Evolutionary conservation across 345 rosid genomes (phyloP), one percentile per base, ranked within the genome.

Genomic region (Mangifera indica): DNA sequence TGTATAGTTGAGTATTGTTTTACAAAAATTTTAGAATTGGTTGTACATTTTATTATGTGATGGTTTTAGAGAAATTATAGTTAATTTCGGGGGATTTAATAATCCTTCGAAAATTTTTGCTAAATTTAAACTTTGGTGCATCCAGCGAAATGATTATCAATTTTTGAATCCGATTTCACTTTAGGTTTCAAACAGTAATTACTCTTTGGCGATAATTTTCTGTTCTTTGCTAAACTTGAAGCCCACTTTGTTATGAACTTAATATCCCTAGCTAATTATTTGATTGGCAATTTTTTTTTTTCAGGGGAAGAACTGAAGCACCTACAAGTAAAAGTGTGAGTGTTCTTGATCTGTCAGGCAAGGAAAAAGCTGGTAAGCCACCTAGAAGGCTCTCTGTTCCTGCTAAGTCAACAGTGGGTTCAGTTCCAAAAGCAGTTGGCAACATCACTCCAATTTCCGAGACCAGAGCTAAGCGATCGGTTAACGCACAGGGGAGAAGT

Each of bases 301-400:
- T 26, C 65, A 90, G 97, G 86, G 86, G 72, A 57, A 81, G 83
- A 69, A 66, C 80, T 57, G 71, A 79, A 0, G 79, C 95, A 6
- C 79, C 77, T 83, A 82, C 90, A 5, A 90, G 98, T 75, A 89
- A 89, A 79, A 89, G 98, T 67, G 80, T 87, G 72, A 81, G 89
- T 22, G 87, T 82, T 66, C 95, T 94, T 48, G 89, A 92, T 63
- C 79, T 88, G 2, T 84, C 98, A 32, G 84, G 77, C 44, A 86
- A 87, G 77, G 95, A 85, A 32, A 90, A 88, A 77, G 78, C 92
- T 5, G 84, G 84, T 3, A 90, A 86, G 85, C 97, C 96, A 37
- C 91, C 98, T 10, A 85, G 97, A 78, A 92, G 98, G 81, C 75
- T 89, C 0, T 92, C 98, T 24, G 78, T 84, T 73, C 97, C 92